phyloP scores from a whole-genome alignment of 768 basidiomycete genomes.

The Leccinum variicolor region DNA sequence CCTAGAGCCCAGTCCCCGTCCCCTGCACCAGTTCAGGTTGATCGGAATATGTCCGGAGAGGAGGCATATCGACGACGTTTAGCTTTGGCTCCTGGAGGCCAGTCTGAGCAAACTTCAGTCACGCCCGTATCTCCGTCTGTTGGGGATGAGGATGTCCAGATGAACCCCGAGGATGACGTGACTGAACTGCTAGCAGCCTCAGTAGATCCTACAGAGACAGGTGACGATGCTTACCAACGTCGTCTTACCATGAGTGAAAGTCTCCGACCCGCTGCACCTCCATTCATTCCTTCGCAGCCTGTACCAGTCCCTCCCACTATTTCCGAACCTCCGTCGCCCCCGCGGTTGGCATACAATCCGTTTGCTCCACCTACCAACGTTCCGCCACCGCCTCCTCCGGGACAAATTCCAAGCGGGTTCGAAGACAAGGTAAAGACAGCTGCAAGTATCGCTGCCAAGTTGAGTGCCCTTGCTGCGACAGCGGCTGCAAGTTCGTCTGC shows the following conservation, averaged over 20 bases:
- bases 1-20: slow-evolving; percentile 25
- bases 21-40: slow-evolving; percentile 37
- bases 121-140: slow-evolving; percentile 24
- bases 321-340: slow-evolving; percentile 39
- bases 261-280: slow-evolving; percentile 27
- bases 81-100: slow-evolving; percentile 52
- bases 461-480: slow-evolving; percentile 51
- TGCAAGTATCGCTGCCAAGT: slow-evolving; percentile 76
- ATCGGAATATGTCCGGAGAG: slow-evolving; percentile 61
- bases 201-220: slow-evolving; percentile 39
- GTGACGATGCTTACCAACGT: slow-evolving; percentile 68
- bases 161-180: slow-evolving; percentile 1
- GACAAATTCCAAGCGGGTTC: slow-evolving; percentile 40
- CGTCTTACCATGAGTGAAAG: slow-evolving; percentile 55
- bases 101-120: slow-evolving; percentile 13
- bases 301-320: slow-evolving; percentile 21
- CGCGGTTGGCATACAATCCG: slow-evolving; percentile 63
- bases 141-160: slow-evolving; percentile 20
- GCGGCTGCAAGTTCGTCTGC: slow-evolving; percentile 21
- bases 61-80: slow-evolving; percentile 75
- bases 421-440: slow-evolving; percentile 75
- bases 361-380: slow-evolving; percentile 62
- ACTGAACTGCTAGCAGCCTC: background rate
- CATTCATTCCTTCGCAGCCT: slow-evolving; percentile 25
- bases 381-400: slow-evolving; percentile 61